Evolutionary conservation across 148 eudicot species (phyloP).

Genomic region (Pouteria glomerata): DNA sequence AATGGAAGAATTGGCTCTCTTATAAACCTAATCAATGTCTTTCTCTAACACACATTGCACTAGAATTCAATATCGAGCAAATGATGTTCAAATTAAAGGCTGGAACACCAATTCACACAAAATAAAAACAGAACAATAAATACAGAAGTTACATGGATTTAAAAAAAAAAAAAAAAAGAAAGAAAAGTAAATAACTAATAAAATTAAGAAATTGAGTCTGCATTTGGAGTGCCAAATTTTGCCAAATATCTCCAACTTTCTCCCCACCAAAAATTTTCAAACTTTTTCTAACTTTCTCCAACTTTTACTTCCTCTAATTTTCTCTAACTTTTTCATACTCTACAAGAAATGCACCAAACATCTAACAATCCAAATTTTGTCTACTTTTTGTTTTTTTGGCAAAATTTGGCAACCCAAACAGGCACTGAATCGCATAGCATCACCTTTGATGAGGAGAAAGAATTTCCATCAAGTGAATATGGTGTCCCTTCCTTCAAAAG

Average conservation of each 20-base stretch:
- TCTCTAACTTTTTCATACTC: too few relatives aligned
- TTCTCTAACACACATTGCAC: not conserved
- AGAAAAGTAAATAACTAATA: not conserved
- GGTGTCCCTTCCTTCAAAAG: conserved; percentile 43
- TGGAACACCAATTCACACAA: conserved; percentile 6
- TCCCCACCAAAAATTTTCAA: too few relatives aligned
- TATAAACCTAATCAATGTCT: not conserved
- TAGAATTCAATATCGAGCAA: not conserved
- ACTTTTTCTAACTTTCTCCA: too few relatives aligned
- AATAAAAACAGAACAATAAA: too few relatives aligned
- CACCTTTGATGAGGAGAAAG: conserved; percentile 40
- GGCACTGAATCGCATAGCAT: not conserved
- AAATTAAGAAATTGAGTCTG: too few relatives aligned
- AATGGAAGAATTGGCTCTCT: not conserved
- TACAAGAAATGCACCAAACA: too few relatives aligned
- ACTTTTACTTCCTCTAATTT: too few relatives aligned
- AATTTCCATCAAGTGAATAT: conserved; percentile 31
- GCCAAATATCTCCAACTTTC: too few relatives aligned
- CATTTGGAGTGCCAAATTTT: too few relatives aligned
- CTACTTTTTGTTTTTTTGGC: too few relatives aligned
- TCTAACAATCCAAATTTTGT: too few relatives aligned
- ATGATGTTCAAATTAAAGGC: not conserved
- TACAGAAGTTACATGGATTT: not conserved
- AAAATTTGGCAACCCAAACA: not conserved
- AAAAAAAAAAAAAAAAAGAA: not conserved